Conservation (phyloP, 208 protist species). For the Acanthamoeba rhysodes region DNA sequence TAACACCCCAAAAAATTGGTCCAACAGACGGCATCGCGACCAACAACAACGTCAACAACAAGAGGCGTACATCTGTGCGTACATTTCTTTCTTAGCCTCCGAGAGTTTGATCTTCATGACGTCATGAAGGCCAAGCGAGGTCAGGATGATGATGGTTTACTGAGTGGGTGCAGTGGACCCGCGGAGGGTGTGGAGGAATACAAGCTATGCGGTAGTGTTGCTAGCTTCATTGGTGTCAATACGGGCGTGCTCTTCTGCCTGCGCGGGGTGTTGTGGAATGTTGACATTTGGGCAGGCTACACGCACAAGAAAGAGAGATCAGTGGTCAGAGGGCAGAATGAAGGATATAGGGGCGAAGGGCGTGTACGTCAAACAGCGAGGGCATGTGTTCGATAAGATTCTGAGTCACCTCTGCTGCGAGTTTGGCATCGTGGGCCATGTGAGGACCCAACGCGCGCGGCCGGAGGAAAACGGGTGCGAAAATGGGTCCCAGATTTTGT, state of each 20-base stretch:
- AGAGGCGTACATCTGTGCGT: too few relatives aligned
- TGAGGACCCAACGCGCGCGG: background rate
- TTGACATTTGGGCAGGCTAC: background rate
- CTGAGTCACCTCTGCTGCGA: background rate
- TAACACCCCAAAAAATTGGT: too few relatives aligned
- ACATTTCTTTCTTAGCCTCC: too few relatives aligned
- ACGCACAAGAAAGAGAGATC: background rate
- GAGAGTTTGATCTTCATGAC: too few relatives aligned
- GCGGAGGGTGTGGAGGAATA: background rate
- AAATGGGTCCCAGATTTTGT: slow-evolving; percentile 52
- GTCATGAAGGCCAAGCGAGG: too few relatives aligned
- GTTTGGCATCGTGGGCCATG: slow-evolving; percentile 45
- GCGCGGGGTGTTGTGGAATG: slow-evolving; percentile 39
- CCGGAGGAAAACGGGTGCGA: slow-evolving; percentile 62
- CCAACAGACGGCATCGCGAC: too few relatives aligned
- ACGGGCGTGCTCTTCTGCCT: background rate
- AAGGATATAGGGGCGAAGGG: background rate
- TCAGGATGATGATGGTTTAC: background rate
- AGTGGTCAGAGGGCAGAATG: background rate
- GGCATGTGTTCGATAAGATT: slow-evolving; percentile 42
- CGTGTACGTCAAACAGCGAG: slow-evolving; percentile 55
- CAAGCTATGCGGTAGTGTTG: background rate
- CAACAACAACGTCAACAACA: too few relatives aligned
- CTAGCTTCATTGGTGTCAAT: background rate
- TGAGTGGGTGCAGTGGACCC: background rate